phyloP scores from a whole-genome alignment of 768 basidiomycete genomes.

The Suillus alpinus region DNA sequence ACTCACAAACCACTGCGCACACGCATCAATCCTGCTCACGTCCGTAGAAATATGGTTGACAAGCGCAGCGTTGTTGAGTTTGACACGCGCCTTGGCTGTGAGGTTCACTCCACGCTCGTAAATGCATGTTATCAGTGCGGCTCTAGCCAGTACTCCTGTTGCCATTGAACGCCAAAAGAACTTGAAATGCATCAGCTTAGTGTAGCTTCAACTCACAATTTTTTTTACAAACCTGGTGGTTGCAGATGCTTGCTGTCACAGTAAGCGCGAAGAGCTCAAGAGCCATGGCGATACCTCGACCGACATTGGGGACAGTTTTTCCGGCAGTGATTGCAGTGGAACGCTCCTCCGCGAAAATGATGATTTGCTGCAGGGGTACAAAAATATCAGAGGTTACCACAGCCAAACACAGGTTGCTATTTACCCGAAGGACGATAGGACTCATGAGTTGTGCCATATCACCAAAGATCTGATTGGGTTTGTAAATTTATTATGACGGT shows the following conservation, averaged over 20 bases:
- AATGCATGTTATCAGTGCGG: conserved; percentile 64
- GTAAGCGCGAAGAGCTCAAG: conserved; percentile 50
- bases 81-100: conserved; percentile 63
- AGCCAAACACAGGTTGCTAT: neutral
- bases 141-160: conserved; percentile 62
- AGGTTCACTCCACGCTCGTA: conserved; percentile 69
- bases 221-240: conserved; percentile 50
- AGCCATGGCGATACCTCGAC: conserved; percentile 58
- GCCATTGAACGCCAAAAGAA: conserved; percentile 74
- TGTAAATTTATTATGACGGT: neutral
- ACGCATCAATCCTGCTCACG: conserved; percentile 57
- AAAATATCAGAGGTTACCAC: neutral
- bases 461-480: conserved; percentile 45
- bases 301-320: conserved; percentile 37
- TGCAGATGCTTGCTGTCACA: conserved; percentile 50
- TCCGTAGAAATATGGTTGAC: conserved; percentile 66
- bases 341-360: conserved; percentile 54
- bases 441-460: conserved; percentile 63
- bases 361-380: conserved; percentile 42
- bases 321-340: conserved; percentile 39
- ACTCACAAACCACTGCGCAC: conserved; percentile 74
- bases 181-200: conserved; percentile 23
- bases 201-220: neutral
- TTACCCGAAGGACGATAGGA: conserved; percentile 59
- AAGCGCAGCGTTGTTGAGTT: conserved; percentile 59